Evolutionary conservation across 345 rosid genomes (phyloP).

Genomic region (Alliaria petiolata): DNA sequence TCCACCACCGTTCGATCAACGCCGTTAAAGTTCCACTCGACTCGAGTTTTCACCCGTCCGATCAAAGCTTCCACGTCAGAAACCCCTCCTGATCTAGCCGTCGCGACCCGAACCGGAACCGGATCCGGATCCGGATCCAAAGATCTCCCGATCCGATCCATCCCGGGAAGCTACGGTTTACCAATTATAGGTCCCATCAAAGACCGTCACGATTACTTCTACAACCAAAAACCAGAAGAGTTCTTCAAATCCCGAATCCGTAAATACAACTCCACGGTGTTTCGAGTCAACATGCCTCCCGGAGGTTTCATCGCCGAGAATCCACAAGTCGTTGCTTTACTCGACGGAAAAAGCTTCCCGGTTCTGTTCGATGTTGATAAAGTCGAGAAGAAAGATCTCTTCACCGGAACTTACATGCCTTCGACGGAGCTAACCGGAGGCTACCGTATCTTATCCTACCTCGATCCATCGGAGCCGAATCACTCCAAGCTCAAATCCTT

Average conservation of each 20-base stretch:
- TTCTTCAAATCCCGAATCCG: constrained; percentile 62
- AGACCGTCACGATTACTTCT: constrained; percentile 72
- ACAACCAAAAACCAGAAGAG: constrained; percentile 65
- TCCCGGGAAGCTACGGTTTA: constrained; percentile 74
- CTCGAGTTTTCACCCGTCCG: constrained; percentile 20
- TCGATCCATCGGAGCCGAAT: too few species aligned
- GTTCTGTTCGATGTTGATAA: too few species aligned
- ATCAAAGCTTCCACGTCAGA: constrained; percentile 46
- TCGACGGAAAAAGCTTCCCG: too few species aligned
- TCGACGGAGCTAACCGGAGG: too few species aligned
- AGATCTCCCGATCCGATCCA: constrained; percentile 50
- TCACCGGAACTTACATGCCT: too few species aligned
- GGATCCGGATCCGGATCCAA: constrained; percentile 15
- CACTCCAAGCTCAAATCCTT: too few species aligned
- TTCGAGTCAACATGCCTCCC: too few species aligned
- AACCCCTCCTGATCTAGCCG: constrained; percentile 26
- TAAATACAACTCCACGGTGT: constrained; percentile 75
- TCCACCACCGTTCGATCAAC: too few species aligned
- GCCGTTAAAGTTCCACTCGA: not conserved
- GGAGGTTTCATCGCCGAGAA: too few species aligned
- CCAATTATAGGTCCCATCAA: constrained; percentile 74
- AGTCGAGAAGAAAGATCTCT: too few species aligned
- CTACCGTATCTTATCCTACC: too few species aligned
- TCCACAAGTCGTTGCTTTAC: too few species aligned
- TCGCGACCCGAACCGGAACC: constrained; percentile 6